Evolutionary conservation across 2,329 filamentous ascomycete genomes (phyloP).

Genomic region (Tetracladium maxilliforme): DNA sequence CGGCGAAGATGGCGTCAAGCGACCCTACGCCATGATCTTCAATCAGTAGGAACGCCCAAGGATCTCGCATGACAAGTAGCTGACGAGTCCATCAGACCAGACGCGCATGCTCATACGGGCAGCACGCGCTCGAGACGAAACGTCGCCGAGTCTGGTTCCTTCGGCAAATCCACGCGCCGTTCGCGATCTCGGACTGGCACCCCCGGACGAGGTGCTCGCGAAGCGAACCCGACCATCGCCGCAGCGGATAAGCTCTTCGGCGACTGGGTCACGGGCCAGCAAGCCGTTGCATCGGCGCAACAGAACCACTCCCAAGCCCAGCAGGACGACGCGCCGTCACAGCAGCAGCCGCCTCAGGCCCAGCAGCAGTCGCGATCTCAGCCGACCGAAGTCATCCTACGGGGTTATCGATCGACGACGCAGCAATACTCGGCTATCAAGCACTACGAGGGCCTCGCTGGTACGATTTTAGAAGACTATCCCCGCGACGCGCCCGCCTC

Average conservation of each 20-base stretch:
- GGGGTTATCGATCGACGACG: conserved; percentile 55
- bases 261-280: conserved; percentile 27
- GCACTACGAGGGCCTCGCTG: conserved; percentile 77
- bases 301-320: conserved; percentile 18
- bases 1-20: conserved; percentile 48
- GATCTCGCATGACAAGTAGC: conserved; percentile 1
- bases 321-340: conserved; percentile 15
- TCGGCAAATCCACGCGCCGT: conserved; percentile 50
- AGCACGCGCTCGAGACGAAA: conserved; percentile 33
- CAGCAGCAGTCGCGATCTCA: too few relatives aligned
- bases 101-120: conserved; percentile 31
- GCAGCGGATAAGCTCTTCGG: conserved; percentile 48
- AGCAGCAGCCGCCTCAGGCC: too few relatives aligned
- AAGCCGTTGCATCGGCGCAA: conserved; percentile 11
- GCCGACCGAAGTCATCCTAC: conserved; percentile 69
- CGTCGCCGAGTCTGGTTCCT: conserved; percentile 47
- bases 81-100: conserved; percentile 23
- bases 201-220: conserved; percentile 31
- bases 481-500: conserved; percentile 66
- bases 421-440: conserved; percentile 77
- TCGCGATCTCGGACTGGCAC: conserved; percentile 46
- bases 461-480: conserved; percentile 85
- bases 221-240: conserved; percentile 46
- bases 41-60: conserved; percentile 32
- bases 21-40: conserved; percentile 53